phyloP scores from a whole-genome alignment of 116 monocot genomes.

The Zostera marina region DNA sequence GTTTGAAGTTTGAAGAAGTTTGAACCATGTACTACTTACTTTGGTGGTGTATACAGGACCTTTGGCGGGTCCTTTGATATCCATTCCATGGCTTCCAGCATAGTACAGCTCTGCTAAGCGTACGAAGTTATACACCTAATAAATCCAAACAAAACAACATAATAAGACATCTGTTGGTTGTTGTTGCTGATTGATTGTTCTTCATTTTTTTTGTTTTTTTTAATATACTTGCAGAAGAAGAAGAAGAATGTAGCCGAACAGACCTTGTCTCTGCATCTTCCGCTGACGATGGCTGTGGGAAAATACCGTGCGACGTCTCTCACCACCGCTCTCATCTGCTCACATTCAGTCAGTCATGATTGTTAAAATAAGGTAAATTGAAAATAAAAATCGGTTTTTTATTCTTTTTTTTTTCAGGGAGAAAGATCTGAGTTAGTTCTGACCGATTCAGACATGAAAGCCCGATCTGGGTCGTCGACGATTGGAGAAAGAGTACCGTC shows the following conservation, averaged over 20 bases:
- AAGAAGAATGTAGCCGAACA: background rate
- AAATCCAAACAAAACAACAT: background rate
- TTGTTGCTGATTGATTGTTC: too few relatives aligned
- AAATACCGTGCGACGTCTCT: constrained; percentile 50
- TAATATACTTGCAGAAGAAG: background rate
- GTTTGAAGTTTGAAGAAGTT: too few relatives aligned
- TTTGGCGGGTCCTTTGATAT: constrained; percentile 44
- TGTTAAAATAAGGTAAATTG: too few relatives aligned
- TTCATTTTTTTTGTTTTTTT: too few relatives aligned
- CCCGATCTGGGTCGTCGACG: constrained; percentile 58
- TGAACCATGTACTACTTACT: constrained; percentile 7
- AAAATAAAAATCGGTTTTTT: background rate
- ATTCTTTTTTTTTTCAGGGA: background rate
- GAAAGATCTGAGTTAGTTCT: background rate
- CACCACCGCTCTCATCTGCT: constrained; percentile 86
- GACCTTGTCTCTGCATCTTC: constrained; percentile 67
- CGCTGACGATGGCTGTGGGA: constrained; percentile 83
- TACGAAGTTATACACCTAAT: constrained; percentile 47
- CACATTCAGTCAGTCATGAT: background rate
- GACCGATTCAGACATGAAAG: constrained; percentile 58
- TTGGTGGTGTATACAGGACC: constrained; percentile 9
- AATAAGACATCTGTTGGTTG: too few relatives aligned
- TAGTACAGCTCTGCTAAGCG: constrained; percentile 42
- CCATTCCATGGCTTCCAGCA: constrained; percentile 69
- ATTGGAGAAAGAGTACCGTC: constrained; percentile 79